Evolutionary conservation across 2,329 filamentous ascomycete genomes (phyloP).

Genomic region (Arthrobotrys iridis): DNA sequence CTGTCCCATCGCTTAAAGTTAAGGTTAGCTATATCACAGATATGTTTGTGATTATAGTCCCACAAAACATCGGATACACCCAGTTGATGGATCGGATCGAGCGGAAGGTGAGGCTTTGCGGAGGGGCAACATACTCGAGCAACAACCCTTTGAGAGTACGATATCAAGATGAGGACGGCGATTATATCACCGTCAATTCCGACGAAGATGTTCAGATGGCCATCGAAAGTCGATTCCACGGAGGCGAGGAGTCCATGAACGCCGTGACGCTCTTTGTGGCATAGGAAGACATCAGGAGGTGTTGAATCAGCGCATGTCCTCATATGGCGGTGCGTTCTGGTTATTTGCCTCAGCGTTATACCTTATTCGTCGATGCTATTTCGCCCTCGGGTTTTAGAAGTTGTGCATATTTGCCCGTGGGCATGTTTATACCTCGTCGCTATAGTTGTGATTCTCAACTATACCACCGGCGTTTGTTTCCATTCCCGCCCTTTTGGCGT

Average conservation of each 20-base stretch:
- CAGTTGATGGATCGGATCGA: conserved; percentile 95
- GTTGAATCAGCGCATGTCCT: not conserved
- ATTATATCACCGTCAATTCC: conserved; percentile 90
- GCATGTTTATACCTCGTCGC: conserved; percentile 12
- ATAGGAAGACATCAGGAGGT: not conserved
- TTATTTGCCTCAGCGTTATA: conserved; percentile 6
- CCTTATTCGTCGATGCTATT: not conserved
- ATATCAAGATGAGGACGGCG: conserved; percentile 90
- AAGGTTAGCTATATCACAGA: conserved; percentile 90
- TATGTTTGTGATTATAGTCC: conserved; percentile 75
- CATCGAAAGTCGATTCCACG: conserved; percentile 65
- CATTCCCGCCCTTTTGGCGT: not conserved
- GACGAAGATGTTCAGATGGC: conserved; percentile 97
- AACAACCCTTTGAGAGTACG: conserved; percentile 78
- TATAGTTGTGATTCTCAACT: conserved; percentile 7
- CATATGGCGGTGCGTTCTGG: not conserved
- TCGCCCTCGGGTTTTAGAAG: conserved; percentile 10
- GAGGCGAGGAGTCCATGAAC: conserved; percentile 46
- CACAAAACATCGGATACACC: conserved; percentile 93
- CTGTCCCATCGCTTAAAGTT: conserved; percentile 80
- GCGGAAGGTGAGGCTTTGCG: conserved; percentile 76
- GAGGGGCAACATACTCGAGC: conserved; percentile 86
- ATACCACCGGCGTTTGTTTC: conserved; percentile 7
- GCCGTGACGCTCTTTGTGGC: conserved; percentile 51
- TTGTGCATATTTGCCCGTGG: conserved; percentile 8